Conservation (phyloP, 352 stramenopile genomes). For the Phytophthora cajani region DNA sequence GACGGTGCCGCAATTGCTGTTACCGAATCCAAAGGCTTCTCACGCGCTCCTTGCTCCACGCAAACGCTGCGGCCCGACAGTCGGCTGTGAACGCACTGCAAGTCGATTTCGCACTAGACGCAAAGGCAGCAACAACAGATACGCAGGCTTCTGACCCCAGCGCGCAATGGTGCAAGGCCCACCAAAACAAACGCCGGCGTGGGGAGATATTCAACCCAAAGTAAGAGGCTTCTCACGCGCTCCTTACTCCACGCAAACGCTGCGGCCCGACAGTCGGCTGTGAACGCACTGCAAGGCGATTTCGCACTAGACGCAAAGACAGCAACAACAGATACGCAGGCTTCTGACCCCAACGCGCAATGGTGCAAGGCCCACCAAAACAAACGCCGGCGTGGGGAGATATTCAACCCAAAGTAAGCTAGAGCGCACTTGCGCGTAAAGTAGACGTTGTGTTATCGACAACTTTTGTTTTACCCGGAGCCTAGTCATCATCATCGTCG, state of each 20-base stretch:
- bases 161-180: constrained; percentile 35
- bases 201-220: constrained; percentile 30
- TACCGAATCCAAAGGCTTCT: constrained; percentile 68
- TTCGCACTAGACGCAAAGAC: constrained; percentile 18
- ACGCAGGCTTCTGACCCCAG: not conserved
- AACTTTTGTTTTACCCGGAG: no score
- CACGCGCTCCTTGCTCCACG: constrained; percentile 30
- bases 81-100: constrained; percentile 27
- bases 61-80: constrained; percentile 29
- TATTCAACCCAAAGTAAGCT: constrained; percentile 16
- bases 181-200: constrained; percentile 50
- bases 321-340: not conserved
- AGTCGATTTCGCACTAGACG: constrained; percentile 26
- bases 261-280: constrained; percentile 31
- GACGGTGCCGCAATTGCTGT: constrained; percentile 68
- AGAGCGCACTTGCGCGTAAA: not conserved
- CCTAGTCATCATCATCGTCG: no score
- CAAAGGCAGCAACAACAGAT: constrained; percentile 5
- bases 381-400: constrained; percentile 37
- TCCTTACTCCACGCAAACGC: constrained; percentile 34
- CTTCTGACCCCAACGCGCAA: constrained; percentile 2
- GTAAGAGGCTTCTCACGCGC: constrained; percentile 48
- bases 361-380: constrained; percentile 54
- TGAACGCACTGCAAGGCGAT: constrained; percentile 21
- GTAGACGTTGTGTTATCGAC: not conserved